These are phyloP conservation scores for Sporothrix humicola DNA, from an alignment of 2,329 filamentous ascomycete species.

Conservation along the genomic window DNA sequence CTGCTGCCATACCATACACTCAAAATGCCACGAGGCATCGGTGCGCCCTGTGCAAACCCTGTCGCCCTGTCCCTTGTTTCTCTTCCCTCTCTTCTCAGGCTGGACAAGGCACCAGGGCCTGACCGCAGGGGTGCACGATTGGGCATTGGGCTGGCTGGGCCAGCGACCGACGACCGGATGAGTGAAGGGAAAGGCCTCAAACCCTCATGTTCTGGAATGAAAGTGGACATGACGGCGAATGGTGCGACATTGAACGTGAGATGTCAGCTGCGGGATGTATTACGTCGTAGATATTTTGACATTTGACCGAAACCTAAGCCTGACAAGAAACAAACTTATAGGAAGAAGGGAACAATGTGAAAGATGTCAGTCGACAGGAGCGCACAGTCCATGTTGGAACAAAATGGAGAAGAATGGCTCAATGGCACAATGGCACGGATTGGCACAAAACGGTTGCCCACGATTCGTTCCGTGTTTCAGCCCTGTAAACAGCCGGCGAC, in stretches of 20 bases:
- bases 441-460: background rate
- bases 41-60: slow-evolving; percentile 24
- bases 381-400: slow-evolving; percentile 11
- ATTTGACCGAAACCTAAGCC: background rate
- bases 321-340: background rate
- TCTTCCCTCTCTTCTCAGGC: background rate
- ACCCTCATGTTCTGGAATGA: background rate
- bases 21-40: slow-evolving; percentile 13
- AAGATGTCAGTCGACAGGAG: background rate
- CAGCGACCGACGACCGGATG: background rate
- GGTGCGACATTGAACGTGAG: slow-evolving; percentile 8
- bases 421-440: background rate
- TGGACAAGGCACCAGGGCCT: background rate
- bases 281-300: background rate
- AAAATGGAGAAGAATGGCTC: too few relatives aligned
- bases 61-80: background rate
- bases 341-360: background rate
- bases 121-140: slow-evolving; percentile 16
- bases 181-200: background rate
- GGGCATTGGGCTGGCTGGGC: background rate
- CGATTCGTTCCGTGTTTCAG: slow-evolving; percentile 27
- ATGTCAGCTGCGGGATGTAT: background rate
- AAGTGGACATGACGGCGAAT: background rate
- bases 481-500: slow-evolving; percentile 26
- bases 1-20: background rate